Evolutionary conservation across 805 yeast species (phyloP).

Genomic region (Candida piceae): DNA sequence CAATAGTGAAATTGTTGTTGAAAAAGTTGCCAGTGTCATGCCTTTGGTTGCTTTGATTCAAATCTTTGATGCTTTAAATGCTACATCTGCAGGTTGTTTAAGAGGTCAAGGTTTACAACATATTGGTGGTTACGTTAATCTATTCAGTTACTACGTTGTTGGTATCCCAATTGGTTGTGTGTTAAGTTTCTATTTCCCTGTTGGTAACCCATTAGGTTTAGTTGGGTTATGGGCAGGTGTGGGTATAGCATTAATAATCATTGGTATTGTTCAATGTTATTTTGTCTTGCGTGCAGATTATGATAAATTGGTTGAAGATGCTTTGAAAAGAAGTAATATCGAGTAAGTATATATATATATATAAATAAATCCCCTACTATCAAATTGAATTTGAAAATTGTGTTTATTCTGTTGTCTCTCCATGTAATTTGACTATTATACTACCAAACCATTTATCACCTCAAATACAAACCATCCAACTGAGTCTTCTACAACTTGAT

Average conservation of each 20-base stretch:
- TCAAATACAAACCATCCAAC: too few relatives aligned
- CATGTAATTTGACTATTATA: too few relatives aligned
- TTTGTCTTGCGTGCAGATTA: conserved; percentile 44
- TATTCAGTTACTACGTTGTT: conserved; percentile 59
- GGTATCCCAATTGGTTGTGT: conserved; percentile 64
- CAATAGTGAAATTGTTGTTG: conserved; percentile 26
- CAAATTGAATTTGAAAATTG: too few relatives aligned
- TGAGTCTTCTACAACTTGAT: too few relatives aligned
- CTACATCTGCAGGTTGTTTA: conserved; percentile 48
- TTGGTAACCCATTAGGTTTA: conserved; percentile 31
- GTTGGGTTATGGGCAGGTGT: conserved; percentile 34
- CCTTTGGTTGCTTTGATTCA: conserved; percentile 35
- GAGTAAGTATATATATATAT: conserved; percentile 7
- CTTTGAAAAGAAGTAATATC: conserved; percentile 31
- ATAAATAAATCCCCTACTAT: too few relatives aligned
- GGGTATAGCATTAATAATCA: conserved; percentile 31
- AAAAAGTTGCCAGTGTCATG: conserved; percentile 22
- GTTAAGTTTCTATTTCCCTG: conserved; percentile 47
- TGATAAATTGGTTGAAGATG: conserved; percentile 44
- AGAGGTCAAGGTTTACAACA: conserved; percentile 57
- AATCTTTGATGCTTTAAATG: conserved; percentile 44
- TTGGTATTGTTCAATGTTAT: conserved; percentile 46
- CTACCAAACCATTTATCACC: too few relatives aligned
- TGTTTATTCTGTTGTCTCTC: too few relatives aligned
- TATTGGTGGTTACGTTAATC: conserved; percentile 49